Evolutionary conservation across 495 filamentous ascomycete genomes (phyloP), one percentile per base, ranked within the genome.

Genomic region (Penicillium ochrochloron): DNA sequence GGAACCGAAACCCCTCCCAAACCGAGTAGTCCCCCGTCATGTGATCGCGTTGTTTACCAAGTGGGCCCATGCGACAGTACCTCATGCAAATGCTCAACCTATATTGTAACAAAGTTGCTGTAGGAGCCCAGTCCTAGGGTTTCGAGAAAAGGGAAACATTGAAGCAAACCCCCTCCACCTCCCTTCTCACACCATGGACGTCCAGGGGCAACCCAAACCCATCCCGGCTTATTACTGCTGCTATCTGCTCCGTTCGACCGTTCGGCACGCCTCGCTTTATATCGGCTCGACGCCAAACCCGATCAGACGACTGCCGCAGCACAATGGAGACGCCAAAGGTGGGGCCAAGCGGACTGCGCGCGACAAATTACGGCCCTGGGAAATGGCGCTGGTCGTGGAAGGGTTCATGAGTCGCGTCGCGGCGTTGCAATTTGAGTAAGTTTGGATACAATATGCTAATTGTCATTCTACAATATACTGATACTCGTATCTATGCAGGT

Each of bases 361-460:
- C 19, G 73, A 69, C 14, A 83, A 72, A n/a, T 74, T 90, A 51
- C 83, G 91, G 57, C 95, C 96, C 0, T 98, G 96, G 95, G 92
- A 98, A 71, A 97, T 99, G 93, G 82, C 88, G 1, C 87, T 87
- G 34, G 83, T 97, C 7, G 92, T 98, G 1, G 89, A 90, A 3
- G 95, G 96, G 0, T 99, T 99, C 67, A 92, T 91, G 15, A 93
- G 89, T 59, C 87, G 88, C 66, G 86, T 92, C 21, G 92, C 92
- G 2, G 95, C 96, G 4, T 76, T 99, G 63, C 95, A 98, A 70
- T 99, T 99, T 69, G 95, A 99, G 92, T 97, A 84, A 66, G 90
- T 66, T 57, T 62, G 39, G 19, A 3, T 4, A 17, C 29, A 54
- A 8, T 11, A 27, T 3, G 19, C 51, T 2, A n/a, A 46, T 63